These are phyloP conservation scores for Prunus persica DNA, from an alignment of 306 rosid genomes.

Conservation along the genomic window Prunus_persica_NCBIv2 NC_034013.1:2975001-2975500, in stretches of 20 bases:
- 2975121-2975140: constrained; percentile 72
- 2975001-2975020: background rate
- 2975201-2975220: constrained; percentile 73
- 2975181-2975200: constrained; percentile 96
- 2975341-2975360: constrained; percentile 78
- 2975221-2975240: constrained; percentile 53
- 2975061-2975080: background rate
- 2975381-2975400: constrained; percentile 16
- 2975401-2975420: constrained; percentile 7
- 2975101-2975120: constrained; percentile 39
- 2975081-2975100: constrained; percentile 4
- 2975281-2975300: constrained; percentile 99
- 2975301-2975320: constrained; percentile 96
- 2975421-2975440: background rate
- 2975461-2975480: background rate
- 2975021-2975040: background rate
- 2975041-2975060: background rate
- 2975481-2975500: background rate
- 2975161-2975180: constrained; percentile 70
- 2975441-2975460: background rate
- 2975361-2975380: constrained; percentile 90
- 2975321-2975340: constrained; percentile 90
- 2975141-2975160: constrained; percentile 70
- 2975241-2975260: constrained; percentile 64
- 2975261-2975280: constrained; percentile 76